Percentiles rank a stretch among this genome's conserved stretches.
Conservation (phyloP, 305 asterid species). For the Solanum chacoense region DNA sequence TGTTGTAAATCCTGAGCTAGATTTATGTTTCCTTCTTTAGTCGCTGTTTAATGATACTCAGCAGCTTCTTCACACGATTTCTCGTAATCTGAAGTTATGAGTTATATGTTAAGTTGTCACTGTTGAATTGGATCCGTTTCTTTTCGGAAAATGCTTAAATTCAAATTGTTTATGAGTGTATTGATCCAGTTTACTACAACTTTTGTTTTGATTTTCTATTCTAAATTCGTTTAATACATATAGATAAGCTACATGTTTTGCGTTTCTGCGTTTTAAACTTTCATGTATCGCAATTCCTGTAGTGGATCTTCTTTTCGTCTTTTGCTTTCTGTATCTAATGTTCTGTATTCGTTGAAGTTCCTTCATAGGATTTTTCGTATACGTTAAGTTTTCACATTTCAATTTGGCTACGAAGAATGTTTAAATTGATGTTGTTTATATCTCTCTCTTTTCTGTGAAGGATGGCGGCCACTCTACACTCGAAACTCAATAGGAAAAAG, state of each 20-base stretch:
- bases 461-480: constrained; percentile 95
- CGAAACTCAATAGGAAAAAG: constrained; percentile 56
- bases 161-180: neutral
- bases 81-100: neutral
- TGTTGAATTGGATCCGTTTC: neutral
- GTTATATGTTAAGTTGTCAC: neutral
- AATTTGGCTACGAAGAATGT: neutral
- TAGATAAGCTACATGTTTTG: neutral
- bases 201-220: neutral
- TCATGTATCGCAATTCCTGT: neutral
- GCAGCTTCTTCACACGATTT: neutral
- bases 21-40: neutral
- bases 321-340: neutral
- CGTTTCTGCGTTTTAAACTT: neutral
- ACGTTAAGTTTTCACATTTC: neutral
- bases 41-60: neutral
- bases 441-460: constrained; percentile 24
- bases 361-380: neutral
- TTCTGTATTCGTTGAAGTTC: neutral
- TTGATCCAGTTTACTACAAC: constrained; percentile 12
- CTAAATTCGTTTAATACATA: neutral
- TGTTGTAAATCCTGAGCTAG: neutral
- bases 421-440: neutral
- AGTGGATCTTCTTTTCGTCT: neutral
- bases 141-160: neutral